These are phyloP conservation scores for Leishmania martiniquensis DNA, from an alignment of 208 protist species.

Conservation along the genomic window DNA sequence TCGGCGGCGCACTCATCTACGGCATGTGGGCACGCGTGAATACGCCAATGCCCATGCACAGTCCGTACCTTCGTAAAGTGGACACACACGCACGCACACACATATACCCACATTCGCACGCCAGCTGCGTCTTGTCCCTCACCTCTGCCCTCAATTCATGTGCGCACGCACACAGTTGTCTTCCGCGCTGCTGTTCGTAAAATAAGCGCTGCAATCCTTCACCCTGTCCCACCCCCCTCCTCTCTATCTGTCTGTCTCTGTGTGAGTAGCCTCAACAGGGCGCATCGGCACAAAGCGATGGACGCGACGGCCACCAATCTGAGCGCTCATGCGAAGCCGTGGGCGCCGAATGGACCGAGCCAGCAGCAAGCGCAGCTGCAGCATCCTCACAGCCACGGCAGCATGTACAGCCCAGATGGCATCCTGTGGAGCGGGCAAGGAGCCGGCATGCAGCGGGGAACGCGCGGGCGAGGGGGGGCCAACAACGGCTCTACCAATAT, in stretches of 20 bases:
- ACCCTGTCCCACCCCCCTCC: background rate
- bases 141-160: background rate
- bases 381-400: slow-evolving; percentile 29
- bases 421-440: slow-evolving; percentile 4
- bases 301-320: slow-evolving; percentile 43
- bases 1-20: background rate
- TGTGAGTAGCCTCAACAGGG: background rate
- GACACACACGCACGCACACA: background rate
- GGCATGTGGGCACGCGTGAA: background rate
- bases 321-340: slow-evolving; percentile 62
- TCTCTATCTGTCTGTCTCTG: background rate
- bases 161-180: background rate
- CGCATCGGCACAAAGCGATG: slow-evolving; percentile 4
- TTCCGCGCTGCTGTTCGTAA: too few relatives aligned
- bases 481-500: slow-evolving; percentile 32
- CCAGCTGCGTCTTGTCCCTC: background rate
- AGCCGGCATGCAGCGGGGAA: slow-evolving; percentile 7
- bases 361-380: slow-evolving; percentile 24
- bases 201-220: too few relatives aligned
- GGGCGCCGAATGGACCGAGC: slow-evolving; percentile 39
- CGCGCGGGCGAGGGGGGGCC: slow-evolving; percentile 11
- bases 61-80: background rate
- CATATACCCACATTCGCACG: background rate
- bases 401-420: slow-evolving; percentile 18
- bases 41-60: background rate